Evolutionary conservation across 1,284 basidiomycete species (phyloP), one percentile per base, ranked within the genome.

Genomic region (Ceratobasidium sp.): DNA sequence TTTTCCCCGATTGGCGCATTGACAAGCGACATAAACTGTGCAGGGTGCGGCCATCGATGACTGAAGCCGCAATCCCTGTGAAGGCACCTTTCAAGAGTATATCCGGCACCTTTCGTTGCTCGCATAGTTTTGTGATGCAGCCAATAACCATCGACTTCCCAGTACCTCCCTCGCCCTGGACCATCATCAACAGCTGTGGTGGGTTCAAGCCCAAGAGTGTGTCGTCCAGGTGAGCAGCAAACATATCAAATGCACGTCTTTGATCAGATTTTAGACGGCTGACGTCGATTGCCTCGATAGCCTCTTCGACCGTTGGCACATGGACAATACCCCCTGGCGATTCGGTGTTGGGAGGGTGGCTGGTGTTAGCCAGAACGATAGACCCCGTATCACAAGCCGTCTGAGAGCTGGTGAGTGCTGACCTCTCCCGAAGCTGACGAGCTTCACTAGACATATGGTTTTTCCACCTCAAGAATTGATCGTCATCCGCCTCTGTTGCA

Each of bases 21-120:
- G 38, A 12, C 10, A 78, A 18, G 12, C 23, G 77, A n/a, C 60
- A 64, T 2, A 64, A 16, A 2, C 33, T 64, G 76, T 87, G 86
- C 0, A 85, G 30, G 0, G 86, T 87, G 16, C 77, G 33, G 0
- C 84, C 84, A 55, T 84, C 81, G 38, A 86, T 84, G 0, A 86
- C 65, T 0, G 83, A 84, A 14, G 85, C 84, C 0, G 85, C 85
- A 10, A 86, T 81, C 3, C 60, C 60, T 0, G 84, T 86, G 48
- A 84, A 85, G 10, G 85, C 84, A 0, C 81, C 80, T 73, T 85
- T 85, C 0, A 81, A 30, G 2, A 86, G 78, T 35, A 78, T 30
- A 3, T 81, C 16, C 10, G 4, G 16, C 5, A 35, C 50, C 3
- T 35, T 4, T 35, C 38, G 67, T 27, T 35, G 35, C 35, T 64